Base-by-base conservation (phyloP, 2,329 filamentous ascomycete genomes). In the Calcarisporium arbuscula region DNA sequence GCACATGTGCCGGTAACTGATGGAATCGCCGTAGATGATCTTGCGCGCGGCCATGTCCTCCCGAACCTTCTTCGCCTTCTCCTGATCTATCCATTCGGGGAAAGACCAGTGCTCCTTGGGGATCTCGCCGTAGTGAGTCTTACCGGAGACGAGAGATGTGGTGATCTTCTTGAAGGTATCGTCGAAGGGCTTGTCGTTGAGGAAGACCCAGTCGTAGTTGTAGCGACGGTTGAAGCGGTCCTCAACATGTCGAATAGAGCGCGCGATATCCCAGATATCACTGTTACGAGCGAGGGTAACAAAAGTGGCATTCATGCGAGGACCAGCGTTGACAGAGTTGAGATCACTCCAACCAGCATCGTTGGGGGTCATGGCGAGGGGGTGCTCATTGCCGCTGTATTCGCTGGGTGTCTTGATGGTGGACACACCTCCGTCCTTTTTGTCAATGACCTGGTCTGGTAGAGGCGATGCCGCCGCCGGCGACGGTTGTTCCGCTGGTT, bases 1-100 rank as follows among this genome's bases (percentile, higher is more conserved):
- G 65, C 92, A 98, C 92, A 98, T 98, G 71, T 98, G 94, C 44
- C 92, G 81, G 70, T 98, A 98, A 67, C 86, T 94, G 65, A 94
- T 67, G 9, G 88, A 95, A 62, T 96, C 92, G 41, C 92, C 92
- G 58, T 98, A 98, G 63, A 98, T 98, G 61, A 98, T 94, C 68
- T 95, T 94, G 57, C 82, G 80, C 59, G 86, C 76, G 37, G 77
- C 80, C 92, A 98, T 98, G 51, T 95, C 86, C 65, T 95, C 82
- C 42, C 92, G 85, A 41, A 92, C 88, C 62, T 86, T 84, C 54
- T 77, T 77, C 27, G 92, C 94, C 67, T 85, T 94, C 33, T 95
- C 85, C 64, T 95, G 84, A 57, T 98, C 92, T 53, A 98, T 98
- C 73, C 82, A 92, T 4, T 85, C 77, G 5, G 92, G 92, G 70